These are phyloP conservation scores for Lepiota venenata DNA, from an alignment of 768 basidiomycete species.

Conservation along the genomic window DNA sequence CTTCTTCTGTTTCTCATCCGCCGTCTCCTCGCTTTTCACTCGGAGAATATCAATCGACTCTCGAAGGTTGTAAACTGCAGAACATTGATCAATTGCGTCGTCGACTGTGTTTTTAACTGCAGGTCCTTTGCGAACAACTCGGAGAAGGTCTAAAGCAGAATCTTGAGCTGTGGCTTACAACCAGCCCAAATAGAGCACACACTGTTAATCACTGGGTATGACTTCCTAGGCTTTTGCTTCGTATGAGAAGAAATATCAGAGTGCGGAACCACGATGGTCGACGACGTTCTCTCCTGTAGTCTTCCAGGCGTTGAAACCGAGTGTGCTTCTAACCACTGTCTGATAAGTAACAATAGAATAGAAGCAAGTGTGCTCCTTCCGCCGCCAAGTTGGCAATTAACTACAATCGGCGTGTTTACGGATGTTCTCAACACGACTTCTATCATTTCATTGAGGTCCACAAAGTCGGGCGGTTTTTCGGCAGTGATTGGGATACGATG, in stretches of 20 bases:
- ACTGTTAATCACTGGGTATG: conserved; percentile 11
- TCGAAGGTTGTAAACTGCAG: conserved; percentile 78
- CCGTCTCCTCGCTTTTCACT: conserved; percentile 70
- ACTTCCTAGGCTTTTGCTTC: conserved; percentile 21
- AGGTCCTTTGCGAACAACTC: conserved; percentile 84
- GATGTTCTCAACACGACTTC: conserved; percentile 72
- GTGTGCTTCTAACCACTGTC: conserved; percentile 70
- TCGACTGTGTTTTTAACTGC: conserved; percentile 86
- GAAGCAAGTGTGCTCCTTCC: conserved; percentile 92
- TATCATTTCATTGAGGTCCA: conserved; percentile 73
- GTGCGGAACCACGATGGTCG: conserved; percentile 33
- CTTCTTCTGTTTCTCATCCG: conserved; percentile 67
- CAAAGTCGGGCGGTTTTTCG: conserved; percentile 75
- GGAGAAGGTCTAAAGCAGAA: conserved; percentile 60
- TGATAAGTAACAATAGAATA: conserved; percentile 77
- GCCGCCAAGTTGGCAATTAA: conserved; percentile 94
- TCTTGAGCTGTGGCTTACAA: background rate
- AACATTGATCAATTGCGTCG: conserved; percentile 84
- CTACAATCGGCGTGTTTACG: conserved; percentile 74
- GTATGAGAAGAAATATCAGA: conserved; percentile 13
- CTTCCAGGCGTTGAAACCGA: conserved; percentile 34
- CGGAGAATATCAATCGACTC: conserved; percentile 87
- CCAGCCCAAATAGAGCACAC: background rate
- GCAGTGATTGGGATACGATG: conserved; percentile 91
- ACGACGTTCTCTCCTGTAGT: conserved; percentile 37